A percentile compares a stretch with the other conserved stretches of the same genome.
Conservation (phyloP, 164 flowering plant genomes). For the Echeveria elegans region DNA sequence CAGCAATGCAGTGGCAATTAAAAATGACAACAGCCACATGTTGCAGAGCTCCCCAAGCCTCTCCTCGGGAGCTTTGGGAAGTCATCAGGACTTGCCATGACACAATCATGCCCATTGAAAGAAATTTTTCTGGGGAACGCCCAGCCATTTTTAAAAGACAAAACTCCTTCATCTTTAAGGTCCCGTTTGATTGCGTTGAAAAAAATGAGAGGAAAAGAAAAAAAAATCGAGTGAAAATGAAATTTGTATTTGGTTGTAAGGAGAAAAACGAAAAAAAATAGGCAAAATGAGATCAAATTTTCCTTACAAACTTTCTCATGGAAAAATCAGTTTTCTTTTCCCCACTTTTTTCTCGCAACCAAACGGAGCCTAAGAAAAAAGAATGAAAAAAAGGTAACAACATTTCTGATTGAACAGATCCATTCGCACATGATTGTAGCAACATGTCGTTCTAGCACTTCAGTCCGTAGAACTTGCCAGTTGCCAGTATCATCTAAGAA, state of each 20-base stretch:
- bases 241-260: too few relatives aligned
- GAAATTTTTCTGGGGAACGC: slow-evolving; percentile 63
- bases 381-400: too few relatives aligned
- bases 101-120: slow-evolving; percentile 30
- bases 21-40: not conserved
- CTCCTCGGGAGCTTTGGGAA: slow-evolving; percentile 4
- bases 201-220: too few relatives aligned
- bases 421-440: slow-evolving; percentile 39
- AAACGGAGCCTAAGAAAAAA: too few relatives aligned
- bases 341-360: too few relatives aligned
- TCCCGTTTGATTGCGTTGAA: too few relatives aligned
- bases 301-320: too few relatives aligned
- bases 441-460: slow-evolving; percentile 58
- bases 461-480: slow-evolving; percentile 76
- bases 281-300: too few relatives aligned
- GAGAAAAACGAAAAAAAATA: too few relatives aligned
- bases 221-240: too few relatives aligned
- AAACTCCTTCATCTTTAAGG: slow-evolving; percentile 46
- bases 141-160: slow-evolving; percentile 67
- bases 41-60: not conserved
- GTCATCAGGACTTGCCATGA: slow-evolving; percentile 5
- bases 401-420: slow-evolving; percentile 69
- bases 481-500: slow-evolving; percentile 65
- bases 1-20: not conserved
- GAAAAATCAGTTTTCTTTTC: too few relatives aligned